These are phyloP conservation scores for Solanum chmielewskii DNA, from an alignment of 257 asterid genomes.

Conservation along the genomic window DNA sequence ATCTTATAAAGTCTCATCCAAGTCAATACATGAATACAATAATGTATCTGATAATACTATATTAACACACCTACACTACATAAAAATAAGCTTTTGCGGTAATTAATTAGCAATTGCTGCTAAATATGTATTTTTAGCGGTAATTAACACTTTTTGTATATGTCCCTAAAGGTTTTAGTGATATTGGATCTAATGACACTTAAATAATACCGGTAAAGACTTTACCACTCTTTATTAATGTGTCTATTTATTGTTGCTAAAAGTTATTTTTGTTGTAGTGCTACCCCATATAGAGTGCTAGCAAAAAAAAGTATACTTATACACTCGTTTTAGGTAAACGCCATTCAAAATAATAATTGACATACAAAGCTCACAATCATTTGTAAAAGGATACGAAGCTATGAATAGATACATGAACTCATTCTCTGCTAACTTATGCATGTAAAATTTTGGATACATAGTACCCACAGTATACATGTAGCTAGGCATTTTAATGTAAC, in stretches of 20 bases:
- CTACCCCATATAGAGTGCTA: background rate
- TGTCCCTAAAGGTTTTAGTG: no score
- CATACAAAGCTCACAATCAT: background rate
- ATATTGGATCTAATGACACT: no score
- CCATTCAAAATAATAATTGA: background rate
- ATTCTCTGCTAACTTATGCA: background rate
- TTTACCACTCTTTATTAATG: no score
- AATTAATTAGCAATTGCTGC: no score
- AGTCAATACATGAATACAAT: background rate
- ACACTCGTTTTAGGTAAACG: background rate
- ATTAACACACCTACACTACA: background rate
- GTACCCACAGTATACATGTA: background rate
- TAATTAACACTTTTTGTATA: no score
- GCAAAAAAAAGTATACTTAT: background rate
- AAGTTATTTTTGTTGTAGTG: no score
- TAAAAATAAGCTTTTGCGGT: no score
- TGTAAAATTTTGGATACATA: background rate
- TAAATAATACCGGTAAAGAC: no score
- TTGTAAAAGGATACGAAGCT: no score
- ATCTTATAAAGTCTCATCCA: background rate
- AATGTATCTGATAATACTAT: no score
- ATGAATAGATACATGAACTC: background rate
- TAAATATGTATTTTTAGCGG: no score
- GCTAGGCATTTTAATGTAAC: background rate
- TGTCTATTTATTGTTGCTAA: no score